A percentile compares a stretch with the other conserved stretches of the same genome.
Evolutionary conservation across 768 basidiomycete genomes (phyloP).

Genomic region (Amanita exitialis): DNA sequence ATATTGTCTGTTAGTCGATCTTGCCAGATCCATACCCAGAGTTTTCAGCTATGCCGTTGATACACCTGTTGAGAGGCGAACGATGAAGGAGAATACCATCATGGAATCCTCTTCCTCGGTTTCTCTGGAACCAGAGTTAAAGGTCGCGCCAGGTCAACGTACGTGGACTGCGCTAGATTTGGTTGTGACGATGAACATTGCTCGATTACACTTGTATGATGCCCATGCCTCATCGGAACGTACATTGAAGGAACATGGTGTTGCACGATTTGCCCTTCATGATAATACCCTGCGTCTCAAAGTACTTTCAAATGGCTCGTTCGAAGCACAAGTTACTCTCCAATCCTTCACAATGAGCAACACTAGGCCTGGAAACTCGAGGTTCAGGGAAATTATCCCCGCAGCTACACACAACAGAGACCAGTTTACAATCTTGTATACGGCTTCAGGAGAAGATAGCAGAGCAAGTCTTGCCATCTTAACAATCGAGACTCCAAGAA

Average conservation of each 20-base stretch:
- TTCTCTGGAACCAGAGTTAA: slow-evolving; percentile 55
- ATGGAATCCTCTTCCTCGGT: slow-evolving; percentile 12
- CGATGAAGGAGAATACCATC: not conserved
- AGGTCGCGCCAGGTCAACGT: slow-evolving; percentile 14
- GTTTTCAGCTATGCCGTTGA: slow-evolving; percentile 31
- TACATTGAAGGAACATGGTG: slow-evolving; percentile 66
- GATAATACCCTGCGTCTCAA: slow-evolving; percentile 75
- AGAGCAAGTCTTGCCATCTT: slow-evolving; percentile 64
- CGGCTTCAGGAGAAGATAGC: slow-evolving; percentile 51
- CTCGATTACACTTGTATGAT: slow-evolving; percentile 86
- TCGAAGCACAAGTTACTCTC: slow-evolving; percentile 81
- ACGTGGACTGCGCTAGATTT: slow-evolving; percentile 64
- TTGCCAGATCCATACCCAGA: slow-evolving; percentile 61
- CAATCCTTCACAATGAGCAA: slow-evolving; percentile 89
- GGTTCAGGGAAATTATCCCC: slow-evolving; percentile 92
- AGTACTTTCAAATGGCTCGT: slow-evolving; percentile 70
- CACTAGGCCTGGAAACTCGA: slow-evolving; percentile 70
- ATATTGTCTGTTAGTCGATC: slow-evolving; percentile 58
- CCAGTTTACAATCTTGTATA: slow-evolving; percentile 91
- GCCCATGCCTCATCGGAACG: slow-evolving; percentile 41
- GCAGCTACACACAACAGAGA: slow-evolving; percentile 81
- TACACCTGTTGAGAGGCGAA: not conserved
- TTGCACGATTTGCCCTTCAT: slow-evolving; percentile 77
- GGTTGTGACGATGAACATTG: slow-evolving; percentile 53
- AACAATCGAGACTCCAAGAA: slow-evolving; percentile 84